A percentile compares a stretch with the other conserved stretches of the same genome.
Evolutionary conservation across 805 yeast species (phyloP).

Genomic region (Helenozyma rhizophorensis): DNA sequence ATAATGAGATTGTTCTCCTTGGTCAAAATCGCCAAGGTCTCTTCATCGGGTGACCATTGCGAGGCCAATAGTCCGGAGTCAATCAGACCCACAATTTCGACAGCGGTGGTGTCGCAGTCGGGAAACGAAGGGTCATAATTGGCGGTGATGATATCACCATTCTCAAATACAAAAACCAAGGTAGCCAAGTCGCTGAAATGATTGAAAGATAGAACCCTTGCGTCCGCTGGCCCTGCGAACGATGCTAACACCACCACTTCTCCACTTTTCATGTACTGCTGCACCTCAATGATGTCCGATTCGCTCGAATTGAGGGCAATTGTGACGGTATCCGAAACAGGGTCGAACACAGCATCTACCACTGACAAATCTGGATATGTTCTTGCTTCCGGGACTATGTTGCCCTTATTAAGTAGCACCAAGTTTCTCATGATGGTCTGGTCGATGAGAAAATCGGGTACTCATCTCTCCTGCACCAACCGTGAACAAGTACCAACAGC

Average conservation of each 20-base stretch:
- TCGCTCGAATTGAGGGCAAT: constrained; percentile 54
- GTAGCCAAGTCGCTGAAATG: constrained; percentile 71
- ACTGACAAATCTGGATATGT: constrained; percentile 65
- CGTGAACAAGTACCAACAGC: too few species aligned
- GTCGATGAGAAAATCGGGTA: not conserved
- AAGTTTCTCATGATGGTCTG: constrained; percentile 41
- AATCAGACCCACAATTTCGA: constrained; percentile 78
- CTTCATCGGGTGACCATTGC: constrained; percentile 89
- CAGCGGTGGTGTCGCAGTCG: constrained; percentile 37
- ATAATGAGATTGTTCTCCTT: constrained; percentile 55
- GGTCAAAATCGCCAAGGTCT: constrained; percentile 69
- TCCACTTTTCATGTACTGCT: constrained; percentile 67
- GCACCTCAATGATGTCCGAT: constrained; percentile 63
- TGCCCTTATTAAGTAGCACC: constrained; percentile 51
- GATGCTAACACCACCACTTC: constrained; percentile 54
- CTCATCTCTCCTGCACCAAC: constrained; percentile 4
- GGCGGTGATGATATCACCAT: constrained; percentile 74
- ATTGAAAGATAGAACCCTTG: constrained; percentile 46
- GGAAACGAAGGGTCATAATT: constrained; percentile 55
- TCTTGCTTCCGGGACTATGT: constrained; percentile 46
- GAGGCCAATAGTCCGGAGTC: constrained; percentile 74
- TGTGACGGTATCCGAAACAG: constrained; percentile 68
- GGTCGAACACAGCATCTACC: constrained; percentile 58
- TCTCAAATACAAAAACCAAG: constrained; percentile 58
- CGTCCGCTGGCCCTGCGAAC: constrained; percentile 45